phyloP scores from a whole-genome alignment of 2,329 filamentous ascomycete species.

The Lojkania enalia region DNA sequence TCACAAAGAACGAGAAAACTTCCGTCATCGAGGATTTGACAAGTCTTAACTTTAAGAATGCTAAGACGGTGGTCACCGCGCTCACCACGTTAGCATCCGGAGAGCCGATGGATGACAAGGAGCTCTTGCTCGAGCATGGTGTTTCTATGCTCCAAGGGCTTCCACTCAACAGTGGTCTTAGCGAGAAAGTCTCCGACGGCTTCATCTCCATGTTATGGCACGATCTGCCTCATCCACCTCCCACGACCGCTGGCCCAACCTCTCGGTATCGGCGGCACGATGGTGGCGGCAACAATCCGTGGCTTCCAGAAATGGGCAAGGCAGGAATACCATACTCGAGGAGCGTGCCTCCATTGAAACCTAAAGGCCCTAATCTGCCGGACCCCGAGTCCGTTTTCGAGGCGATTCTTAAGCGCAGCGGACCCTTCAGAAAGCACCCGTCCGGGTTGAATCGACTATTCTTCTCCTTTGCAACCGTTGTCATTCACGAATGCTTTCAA shows the following conservation, averaged over 20 bases:
- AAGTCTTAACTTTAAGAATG: conserved; percentile 55
- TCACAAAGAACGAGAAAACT: conserved; percentile 28
- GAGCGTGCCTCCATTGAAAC: conserved; percentile 58
- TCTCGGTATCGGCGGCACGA: conserved; percentile 43
- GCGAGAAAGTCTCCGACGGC: conserved; percentile 51
- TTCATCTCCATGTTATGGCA: conserved; percentile 59
- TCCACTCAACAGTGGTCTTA: conserved; percentile 55
- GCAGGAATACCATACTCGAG: conserved; percentile 64
- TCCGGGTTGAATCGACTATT: conserved; percentile 72
- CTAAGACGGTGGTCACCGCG: conserved; percentile 55
- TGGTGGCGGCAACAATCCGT: conserved; percentile 53
- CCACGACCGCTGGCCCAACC: conserved; percentile 52
- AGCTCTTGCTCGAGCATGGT: conserved; percentile 50
- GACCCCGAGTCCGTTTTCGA: conserved; percentile 67
- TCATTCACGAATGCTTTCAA: conserved; percentile 61
- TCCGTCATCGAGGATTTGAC: conserved; percentile 57
- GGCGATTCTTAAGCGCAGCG: conserved; percentile 62
- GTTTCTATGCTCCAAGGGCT: conserved; percentile 57
- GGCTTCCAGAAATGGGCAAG: conserved; percentile 57
- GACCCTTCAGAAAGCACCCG: conserved; percentile 64
- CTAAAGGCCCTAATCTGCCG: conserved; percentile 58
- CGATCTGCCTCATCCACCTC: conserved; percentile 57
- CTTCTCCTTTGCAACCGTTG: conserved; percentile 71
- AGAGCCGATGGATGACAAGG: conserved; percentile 65
- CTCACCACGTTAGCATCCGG: conserved; percentile 66